phyloP scores from a whole-genome alignment of 352 stramenopile species.

The Globisporangium perplexum region DNA sequence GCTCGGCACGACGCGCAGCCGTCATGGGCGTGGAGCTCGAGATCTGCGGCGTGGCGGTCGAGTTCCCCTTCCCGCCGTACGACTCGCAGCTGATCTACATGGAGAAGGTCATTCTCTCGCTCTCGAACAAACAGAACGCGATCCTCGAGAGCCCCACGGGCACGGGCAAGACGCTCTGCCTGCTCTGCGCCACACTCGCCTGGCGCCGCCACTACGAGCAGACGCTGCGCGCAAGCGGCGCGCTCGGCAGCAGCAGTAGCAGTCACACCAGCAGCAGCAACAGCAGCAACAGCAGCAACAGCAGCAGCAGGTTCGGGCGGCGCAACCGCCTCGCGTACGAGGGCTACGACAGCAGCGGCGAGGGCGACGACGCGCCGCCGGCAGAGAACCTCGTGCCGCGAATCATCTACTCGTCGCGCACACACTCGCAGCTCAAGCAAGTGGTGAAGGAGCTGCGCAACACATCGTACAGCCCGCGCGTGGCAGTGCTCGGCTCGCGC shows the following conservation, averaged over 20 bases:
- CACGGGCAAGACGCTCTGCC: conserved; percentile 98
- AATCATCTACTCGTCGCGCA: conserved; percentile 98
- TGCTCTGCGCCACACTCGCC: conserved; percentile 93
- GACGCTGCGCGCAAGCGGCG: conserved; percentile 19
- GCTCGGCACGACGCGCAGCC: no score
- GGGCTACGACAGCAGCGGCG: conserved; percentile 22
- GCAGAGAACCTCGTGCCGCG: conserved; percentile 53
- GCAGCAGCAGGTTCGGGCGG: conserved; percentile 7
- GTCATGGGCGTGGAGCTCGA: conserved; percentile 52
- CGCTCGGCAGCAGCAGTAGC: not conserved
- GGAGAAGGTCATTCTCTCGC: conserved; percentile 90
- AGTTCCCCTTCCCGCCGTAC: conserved; percentile 97
- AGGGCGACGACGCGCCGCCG: conserved; percentile 18
- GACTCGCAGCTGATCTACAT: conserved; percentile 97
- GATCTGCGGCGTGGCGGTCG: conserved; percentile 86
- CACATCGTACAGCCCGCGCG: conserved; percentile 88
- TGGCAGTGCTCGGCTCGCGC: conserved; percentile 91
- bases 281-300: not conserved
- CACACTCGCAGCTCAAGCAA: conserved; percentile 97
- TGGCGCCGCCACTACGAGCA: conserved; percentile 87
- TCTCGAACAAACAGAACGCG: conserved; percentile 92
- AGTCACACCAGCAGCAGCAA: conserved; percentile 1
- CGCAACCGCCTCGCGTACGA: conserved; percentile 43
- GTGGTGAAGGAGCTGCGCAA: conserved; percentile 96
- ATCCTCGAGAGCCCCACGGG: conserved; percentile 97